Percentiles rank a stretch among this genome's conserved stretches.
Evolutionary conservation across 345 rosid genomes (phyloP).

Genomic region (Populus euphratica): DNA sequence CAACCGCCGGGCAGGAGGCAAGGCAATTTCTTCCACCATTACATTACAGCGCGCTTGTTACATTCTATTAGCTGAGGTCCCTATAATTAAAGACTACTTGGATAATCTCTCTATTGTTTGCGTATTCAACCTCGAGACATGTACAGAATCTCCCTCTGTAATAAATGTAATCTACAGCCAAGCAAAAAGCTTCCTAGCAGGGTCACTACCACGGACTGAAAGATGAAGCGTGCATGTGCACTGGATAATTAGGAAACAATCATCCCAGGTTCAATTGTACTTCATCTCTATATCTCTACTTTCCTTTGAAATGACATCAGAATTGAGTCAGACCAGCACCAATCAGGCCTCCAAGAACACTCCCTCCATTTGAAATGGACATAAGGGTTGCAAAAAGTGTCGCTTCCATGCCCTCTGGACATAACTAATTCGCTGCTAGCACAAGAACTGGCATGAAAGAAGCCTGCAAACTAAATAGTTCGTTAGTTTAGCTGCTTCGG

Average conservation of each 20-base stretch:
- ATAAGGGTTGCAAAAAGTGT: slow-evolving; percentile 93
- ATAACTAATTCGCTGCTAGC: slow-evolving; percentile 67
- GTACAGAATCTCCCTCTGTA: neutral
- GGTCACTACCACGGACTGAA: neutral
- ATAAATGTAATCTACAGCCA: neutral
- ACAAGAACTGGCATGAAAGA: slow-evolving; percentile 98
- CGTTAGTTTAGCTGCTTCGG: neutral
- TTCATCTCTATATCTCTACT: slow-evolving; percentile 66
- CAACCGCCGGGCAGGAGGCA: neutral
- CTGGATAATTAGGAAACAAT: neutral
- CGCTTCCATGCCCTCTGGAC: slow-evolving; percentile 99
- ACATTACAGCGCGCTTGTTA: neutral
- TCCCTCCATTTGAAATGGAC: slow-evolving; percentile 91
- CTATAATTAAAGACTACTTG: neutral
- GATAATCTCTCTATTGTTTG: neutral
- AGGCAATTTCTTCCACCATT: neutral
- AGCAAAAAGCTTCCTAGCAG: neutral
- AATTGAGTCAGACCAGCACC: slow-evolving; percentile 84
- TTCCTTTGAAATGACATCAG: slow-evolving; percentile 22
- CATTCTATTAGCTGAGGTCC: neutral
- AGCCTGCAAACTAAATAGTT: slow-evolving; percentile 44
- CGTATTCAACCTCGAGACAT: neutral
- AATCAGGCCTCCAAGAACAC: slow-evolving; percentile 82
- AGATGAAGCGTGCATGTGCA: neutral
- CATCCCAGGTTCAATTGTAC: slow-evolving; percentile 43